Percentiles rank a stretch among this genome's conserved stretches.
Evolutionary conservation across 345 rosid genomes (phyloP).

Genomic region (Iberis pinnata): DNA sequence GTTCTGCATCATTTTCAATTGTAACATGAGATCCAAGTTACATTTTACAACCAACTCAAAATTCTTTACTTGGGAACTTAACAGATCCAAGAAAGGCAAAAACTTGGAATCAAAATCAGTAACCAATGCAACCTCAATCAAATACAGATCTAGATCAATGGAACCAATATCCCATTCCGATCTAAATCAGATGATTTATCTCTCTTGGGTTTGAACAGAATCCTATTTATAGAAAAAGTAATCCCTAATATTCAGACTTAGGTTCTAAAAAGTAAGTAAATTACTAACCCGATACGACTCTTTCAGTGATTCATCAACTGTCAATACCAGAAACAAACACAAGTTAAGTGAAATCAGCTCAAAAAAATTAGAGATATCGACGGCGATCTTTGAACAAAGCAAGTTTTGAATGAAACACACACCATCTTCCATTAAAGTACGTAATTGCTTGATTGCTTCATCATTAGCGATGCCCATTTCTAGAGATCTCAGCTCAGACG

Average conservation of each 20-base stretch:
- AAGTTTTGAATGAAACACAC: slow-evolving; percentile 1
- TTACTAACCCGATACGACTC: slow-evolving; percentile 60
- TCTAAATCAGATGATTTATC: no score
- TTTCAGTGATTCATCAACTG: slow-evolving; percentile 70
- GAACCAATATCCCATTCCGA: neutral
- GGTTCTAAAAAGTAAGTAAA: neutral
- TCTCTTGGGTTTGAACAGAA: no score
- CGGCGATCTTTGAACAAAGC: slow-evolving; percentile 25
- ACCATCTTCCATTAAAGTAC: slow-evolving; percentile 64
- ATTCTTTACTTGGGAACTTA: slow-evolving; percentile 3
- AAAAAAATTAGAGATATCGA: slow-evolving; percentile 6
- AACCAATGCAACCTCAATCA: no score
- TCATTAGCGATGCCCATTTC: slow-evolving; percentile 49
- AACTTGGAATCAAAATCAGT: neutral
- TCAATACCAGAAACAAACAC: no score
- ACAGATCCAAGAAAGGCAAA: slow-evolving; percentile 23
- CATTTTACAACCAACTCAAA: neutral
- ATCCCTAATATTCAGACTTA: no score
- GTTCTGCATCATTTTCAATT: slow-evolving; percentile 43
- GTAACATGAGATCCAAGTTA: neutral
- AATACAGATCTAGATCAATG: slow-evolving; percentile 15
- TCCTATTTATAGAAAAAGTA: no score
- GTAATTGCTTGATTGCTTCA: slow-evolving; percentile 66
- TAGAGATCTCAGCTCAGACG: slow-evolving; percentile 27
- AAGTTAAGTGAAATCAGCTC: neutral